Evolutionary conservation across 2,329 filamentous ascomycete species (phyloP).

Genomic region (Cordyceps javanica): DNA sequence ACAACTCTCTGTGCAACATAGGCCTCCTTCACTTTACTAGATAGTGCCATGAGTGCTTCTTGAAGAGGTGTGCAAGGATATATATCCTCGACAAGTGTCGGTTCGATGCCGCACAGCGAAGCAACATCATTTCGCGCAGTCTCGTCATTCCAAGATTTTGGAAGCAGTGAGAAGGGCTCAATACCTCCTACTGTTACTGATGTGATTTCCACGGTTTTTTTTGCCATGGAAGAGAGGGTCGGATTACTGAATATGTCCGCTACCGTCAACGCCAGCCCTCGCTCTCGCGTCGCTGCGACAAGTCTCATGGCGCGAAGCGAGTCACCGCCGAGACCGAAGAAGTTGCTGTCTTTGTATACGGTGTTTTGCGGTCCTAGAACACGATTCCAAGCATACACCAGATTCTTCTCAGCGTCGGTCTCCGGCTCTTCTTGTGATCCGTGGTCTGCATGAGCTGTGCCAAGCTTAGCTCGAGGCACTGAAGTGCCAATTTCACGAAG

Average conservation of each 20-base stretch:
- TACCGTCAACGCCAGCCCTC: conserved; percentile 36
- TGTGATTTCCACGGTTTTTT: conserved; percentile 20
- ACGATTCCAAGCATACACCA: conserved; percentile 32
- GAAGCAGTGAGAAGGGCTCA: conserved; percentile 34
- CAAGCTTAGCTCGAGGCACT: conserved; percentile 35
- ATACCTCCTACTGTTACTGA: conserved; percentile 22
- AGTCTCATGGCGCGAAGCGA: conserved; percentile 47
- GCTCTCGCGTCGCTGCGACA: conserved; percentile 35
- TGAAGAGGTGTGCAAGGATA: conserved; percentile 51
- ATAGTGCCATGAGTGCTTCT: conserved; percentile 48
- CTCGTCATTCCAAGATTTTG: conserved; percentile 26
- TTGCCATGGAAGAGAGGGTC: conserved; percentile 37
- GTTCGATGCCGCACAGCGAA: conserved; percentile 32
- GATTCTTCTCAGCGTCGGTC: conserved; percentile 31
- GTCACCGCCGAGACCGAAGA: conserved; percentile 44
- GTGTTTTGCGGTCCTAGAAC: conserved; percentile 30
- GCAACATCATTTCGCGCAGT: conserved; percentile 32
- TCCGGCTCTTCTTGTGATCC: conserved; percentile 29
- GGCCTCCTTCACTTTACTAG: conserved; percentile 42
- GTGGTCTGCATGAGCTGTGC: conserved; percentile 12
- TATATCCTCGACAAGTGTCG: conserved; percentile 37
- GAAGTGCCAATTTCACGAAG: conserved; percentile 38
- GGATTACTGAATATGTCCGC: conserved; percentile 41
- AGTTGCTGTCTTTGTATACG: conserved; percentile 34
- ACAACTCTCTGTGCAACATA: conserved; percentile 48